A percentile compares a stretch with the other conserved stretches of the same genome.
Conservation (phyloP, 176 grass and related monocot genomes). For the Musa acuminata region DNA sequence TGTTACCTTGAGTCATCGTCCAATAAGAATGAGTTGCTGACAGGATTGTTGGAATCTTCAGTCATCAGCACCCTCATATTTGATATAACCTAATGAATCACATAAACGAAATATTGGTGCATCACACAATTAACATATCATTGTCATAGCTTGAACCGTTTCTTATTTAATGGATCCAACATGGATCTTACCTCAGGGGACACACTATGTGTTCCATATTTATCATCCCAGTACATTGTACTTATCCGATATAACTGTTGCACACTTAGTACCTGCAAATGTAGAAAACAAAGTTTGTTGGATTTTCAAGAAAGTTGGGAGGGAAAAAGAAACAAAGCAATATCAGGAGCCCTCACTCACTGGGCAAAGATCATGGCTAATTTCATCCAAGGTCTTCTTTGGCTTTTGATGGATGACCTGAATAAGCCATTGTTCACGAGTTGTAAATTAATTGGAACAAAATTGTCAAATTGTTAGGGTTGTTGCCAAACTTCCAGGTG, state of each 20-base stretch:
- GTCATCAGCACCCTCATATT: slow-evolving; percentile 97
- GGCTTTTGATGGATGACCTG: slow-evolving; percentile 99
- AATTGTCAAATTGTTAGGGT: not conserved
- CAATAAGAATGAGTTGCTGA: slow-evolving; percentile 93
- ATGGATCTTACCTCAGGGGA: slow-evolving; percentile 66
- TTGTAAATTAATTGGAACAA: not conserved
- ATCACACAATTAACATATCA: not conserved
- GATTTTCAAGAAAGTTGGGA: slow-evolving; percentile 17
- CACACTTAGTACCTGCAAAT: slow-evolving; percentile 81
- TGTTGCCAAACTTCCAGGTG: slow-evolving; percentile 16
- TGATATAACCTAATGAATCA: slow-evolving; percentile 64
- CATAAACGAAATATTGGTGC: slow-evolving; percentile 20
- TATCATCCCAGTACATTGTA: slow-evolving; percentile 99
- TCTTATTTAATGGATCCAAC: slow-evolving; percentile 12
- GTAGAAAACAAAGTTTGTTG: slow-evolving; percentile 16
- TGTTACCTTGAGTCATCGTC: slow-evolving; percentile 95
- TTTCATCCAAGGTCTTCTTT: slow-evolving; percentile 97
- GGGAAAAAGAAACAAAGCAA: slow-evolving; percentile 1
- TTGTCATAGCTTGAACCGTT: not conserved
- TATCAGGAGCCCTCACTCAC: slow-evolving; percentile 10
- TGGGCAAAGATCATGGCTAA: slow-evolving; percentile 97
- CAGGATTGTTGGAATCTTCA: slow-evolving; percentile 94
- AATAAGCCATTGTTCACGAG: slow-evolving; percentile 26
- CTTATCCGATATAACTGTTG: slow-evolving; percentile 98
- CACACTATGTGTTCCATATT: slow-evolving; percentile 93